Evolutionary conservation across 139 green algal genomes (phyloP), one percentile per base, ranked within the genome.

Genomic region (Chlamydomonas eustigma): DNA sequence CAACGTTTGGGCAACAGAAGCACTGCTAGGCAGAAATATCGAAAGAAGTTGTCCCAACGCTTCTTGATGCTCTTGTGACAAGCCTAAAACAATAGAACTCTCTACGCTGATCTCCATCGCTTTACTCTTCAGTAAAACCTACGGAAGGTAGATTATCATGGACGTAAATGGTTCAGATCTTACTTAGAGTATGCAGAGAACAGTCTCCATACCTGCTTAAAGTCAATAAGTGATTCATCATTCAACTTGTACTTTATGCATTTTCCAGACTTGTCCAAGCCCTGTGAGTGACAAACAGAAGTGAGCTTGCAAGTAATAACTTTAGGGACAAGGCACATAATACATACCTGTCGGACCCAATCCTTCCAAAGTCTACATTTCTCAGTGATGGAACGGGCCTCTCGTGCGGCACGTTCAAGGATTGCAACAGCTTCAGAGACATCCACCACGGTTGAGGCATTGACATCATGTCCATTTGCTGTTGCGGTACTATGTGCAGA

Each of bases 71-170:
- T 84, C 75, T 1, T 34, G 3, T 18, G 58, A 36, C 18, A 84
- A 36, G 5, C 66, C 51, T 2, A 6, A 4, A 4, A 66, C 37
- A 3, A 86, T 32, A 38, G 65, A 84, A 76, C 39, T 70, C 76
- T 86, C 80, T 1, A 80, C 69, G 24, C 51, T 79, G 31, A 85
- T 83, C 84, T 89, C 84, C 76, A 89, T 58, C 0, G 83, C 83
- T 22, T 76, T 74, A 66, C 71, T 79, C 50, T 80, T 77, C 52
- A 86, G 65, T 65, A 88, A 35, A 0, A 88, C 71, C 83, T 88
- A 78, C 50, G 28, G 50, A 74, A 74, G 50, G n/a, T n/a, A n/a
- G n/a, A n/a, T n/a, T n/a, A n/a, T n/a, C n/a, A n/a, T n/a, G n/a
- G n/a, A n/a, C n/a, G n/a, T n/a, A n/a, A n/a, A n/a, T n/a, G n/a